A percentile compares a stretch with the other conserved stretches of the same genome.
Conservation (phyloP, 2,329 filamentous ascomycete species). For the Cladophialophora chaetospira region DNA sequence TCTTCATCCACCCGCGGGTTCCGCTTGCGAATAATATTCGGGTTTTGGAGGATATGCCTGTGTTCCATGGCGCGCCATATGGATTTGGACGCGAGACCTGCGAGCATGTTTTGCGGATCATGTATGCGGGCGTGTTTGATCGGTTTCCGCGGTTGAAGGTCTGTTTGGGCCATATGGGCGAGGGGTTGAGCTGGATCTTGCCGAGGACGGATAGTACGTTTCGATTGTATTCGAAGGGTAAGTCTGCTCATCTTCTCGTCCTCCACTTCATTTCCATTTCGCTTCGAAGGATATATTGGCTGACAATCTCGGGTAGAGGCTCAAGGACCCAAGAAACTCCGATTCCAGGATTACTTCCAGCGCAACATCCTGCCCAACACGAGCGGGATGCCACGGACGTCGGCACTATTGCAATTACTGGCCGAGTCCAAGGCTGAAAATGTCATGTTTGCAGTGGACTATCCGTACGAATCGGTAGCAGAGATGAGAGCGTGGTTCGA, state of each 20-base stretch:
- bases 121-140: slow-evolving; percentile 58
- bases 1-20: slow-evolving; percentile 55
- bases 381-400: slow-evolving; percentile 31
- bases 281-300: no score
- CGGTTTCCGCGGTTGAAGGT: slow-evolving; percentile 57
- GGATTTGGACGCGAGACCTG: slow-evolving; percentile 43
- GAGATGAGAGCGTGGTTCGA: slow-evolving; percentile 26
- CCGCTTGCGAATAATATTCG: slow-evolving; percentile 14
- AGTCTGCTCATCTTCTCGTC: not conserved
- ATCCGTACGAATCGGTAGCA: slow-evolving; percentile 26
- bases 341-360: slow-evolving; percentile 20
- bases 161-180: slow-evolving; percentile 56
- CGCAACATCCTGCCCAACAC: slow-evolving; percentile 17
- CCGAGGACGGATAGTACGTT: slow-evolving; percentile 25
- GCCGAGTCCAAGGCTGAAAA: slow-evolving; percentile 42
- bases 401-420: slow-evolving; percentile 43
- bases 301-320: slow-evolving; percentile 1
- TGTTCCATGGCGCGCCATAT: slow-evolving; percentile 34
- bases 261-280: not conserved
- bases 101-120: slow-evolving; percentile 46
- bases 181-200: slow-evolving; percentile 57
- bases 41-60: slow-evolving; percentile 29
- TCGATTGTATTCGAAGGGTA: slow-evolving; percentile 14
- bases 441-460: slow-evolving; percentile 45
- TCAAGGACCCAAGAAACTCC: slow-evolving; percentile 17